Base-by-base conservation (phyloP, 805 yeast species). In the Myxozyma udenii region DNA sequence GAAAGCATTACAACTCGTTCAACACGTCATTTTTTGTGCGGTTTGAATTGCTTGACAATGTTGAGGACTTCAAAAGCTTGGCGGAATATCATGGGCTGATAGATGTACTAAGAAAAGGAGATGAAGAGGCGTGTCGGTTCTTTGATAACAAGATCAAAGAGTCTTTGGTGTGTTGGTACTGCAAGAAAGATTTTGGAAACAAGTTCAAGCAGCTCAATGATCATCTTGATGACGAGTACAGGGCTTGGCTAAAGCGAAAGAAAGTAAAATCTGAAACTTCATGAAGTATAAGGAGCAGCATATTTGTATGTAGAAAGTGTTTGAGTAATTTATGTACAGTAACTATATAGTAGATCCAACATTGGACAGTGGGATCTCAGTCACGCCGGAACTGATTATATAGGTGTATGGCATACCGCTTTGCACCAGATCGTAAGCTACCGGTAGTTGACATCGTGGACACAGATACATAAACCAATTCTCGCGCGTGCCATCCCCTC, bases 1-100 rank as follows among this genome's bases (percentile, higher is more conserved):
- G 75, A 53, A 75, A 73, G 49, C 95, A 87, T 66, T 86, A 79
- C 66, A 82, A 82, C 62, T 81, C 89, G 2, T 87, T 87, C 68
- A 81, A 73, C 19, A 79, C 89, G 0, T 60, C 61, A 0, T 87
- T 87, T 63, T 85, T 86, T 51, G 79, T 85, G 1, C 68, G 70
- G 0, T 79, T 83, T 64, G 74, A 72, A 1, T 71, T 70, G 16
- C 65, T 84, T 18, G 79, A 81, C 48, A 66, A 73, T 23, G 35
- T 9, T 35, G 25, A 16, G 25, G 46, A 54, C 44, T 22, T 28
- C 45, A 18, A 38, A 66, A 30, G 37, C 66, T 52, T 66, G 75
- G 48, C 59, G 80, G 71, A 73, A 19, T n/a, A n/a, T 9, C 71
- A 9, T 66, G 72, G 65, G 57, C 68, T 44, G 3, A 4, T 58